These are phyloP conservation scores for Mediolabrus comicus DNA, from an alignment of 108 stramenopile species.

Conservation along the genomic window DNA sequence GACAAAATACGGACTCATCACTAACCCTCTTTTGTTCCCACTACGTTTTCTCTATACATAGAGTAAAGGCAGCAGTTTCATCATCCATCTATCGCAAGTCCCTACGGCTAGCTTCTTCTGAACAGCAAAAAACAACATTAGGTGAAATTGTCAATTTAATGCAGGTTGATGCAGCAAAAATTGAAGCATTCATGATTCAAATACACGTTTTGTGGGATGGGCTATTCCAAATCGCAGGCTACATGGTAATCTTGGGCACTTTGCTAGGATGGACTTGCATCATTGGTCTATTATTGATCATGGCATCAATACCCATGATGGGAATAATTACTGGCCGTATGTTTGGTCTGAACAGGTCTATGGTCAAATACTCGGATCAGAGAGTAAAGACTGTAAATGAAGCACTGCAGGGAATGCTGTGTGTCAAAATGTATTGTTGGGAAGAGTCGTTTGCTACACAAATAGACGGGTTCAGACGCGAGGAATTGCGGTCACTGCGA, in stretches of 20 bases:
- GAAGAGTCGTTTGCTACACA: slow-evolving; percentile 71
- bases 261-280: slow-evolving; percentile 79
- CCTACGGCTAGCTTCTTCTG: slow-evolving; percentile 69
- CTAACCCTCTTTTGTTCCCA: background rate
- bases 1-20: background rate
- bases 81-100: slow-evolving; percentile 83
- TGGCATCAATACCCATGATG: slow-evolving; percentile 66
- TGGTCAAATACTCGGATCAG: slow-evolving; percentile 76
- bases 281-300: slow-evolving; percentile 75
- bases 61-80: slow-evolving; percentile 63
- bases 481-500: slow-evolving; percentile 60
- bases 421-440: slow-evolving; percentile 93
- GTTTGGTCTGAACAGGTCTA: slow-evolving; percentile 68
- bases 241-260: slow-evolving; percentile 69
- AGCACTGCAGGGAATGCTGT: slow-evolving; percentile 87
- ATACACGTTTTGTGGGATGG: slow-evolving; percentile 81
- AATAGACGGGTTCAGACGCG: slow-evolving; percentile 49
- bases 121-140: slow-evolving; percentile 62
- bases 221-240: slow-evolving; percentile 67
- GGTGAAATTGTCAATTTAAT: slow-evolving; percentile 90
- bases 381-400: slow-evolving; percentile 89
- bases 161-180: slow-evolving; percentile 90
- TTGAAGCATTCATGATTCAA: slow-evolving; percentile 71
- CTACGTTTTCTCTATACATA: background rate
- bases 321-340: slow-evolving; percentile 61